Conservation (phyloP, 192 early-diverging fungal genomes). For the Coemansia sp. region DNA sequence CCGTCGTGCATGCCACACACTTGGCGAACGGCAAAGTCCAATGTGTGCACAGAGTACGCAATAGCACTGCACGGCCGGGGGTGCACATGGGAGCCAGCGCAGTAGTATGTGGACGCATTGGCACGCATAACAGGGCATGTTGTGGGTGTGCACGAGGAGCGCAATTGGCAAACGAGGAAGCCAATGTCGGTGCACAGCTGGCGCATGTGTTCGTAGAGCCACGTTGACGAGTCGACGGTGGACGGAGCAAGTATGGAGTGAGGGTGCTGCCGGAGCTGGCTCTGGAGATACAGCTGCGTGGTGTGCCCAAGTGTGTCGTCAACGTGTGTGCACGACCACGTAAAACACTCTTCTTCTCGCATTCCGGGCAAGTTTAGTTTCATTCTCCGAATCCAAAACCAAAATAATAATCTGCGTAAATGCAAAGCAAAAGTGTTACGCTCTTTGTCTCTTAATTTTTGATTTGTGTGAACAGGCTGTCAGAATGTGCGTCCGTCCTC, state of each 20-base stretch:
- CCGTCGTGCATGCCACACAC: conserved; percentile 59
- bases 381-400: not conserved
- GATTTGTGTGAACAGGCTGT: not conserved
- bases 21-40: conserved; percentile 82
- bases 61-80: conserved; percentile 81
- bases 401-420: not conserved
- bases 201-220: conserved; percentile 92
- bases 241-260: conserved; percentile 68
- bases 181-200: conserved; percentile 86
- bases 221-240: conserved; percentile 60
- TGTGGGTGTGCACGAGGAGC: conserved; percentile 71
- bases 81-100: conserved; percentile 78
- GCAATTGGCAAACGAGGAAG: conserved; percentile 68
- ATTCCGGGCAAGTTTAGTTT: conserved; percentile 32
- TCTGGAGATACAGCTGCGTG: conserved; percentile 79
- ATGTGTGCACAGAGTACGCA: conserved; percentile 89
- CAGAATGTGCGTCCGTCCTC: conserved; percentile 10
- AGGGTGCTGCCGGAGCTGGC: conserved; percentile 66
- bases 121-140: conserved; percentile 93
- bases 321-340: conserved; percentile 8
- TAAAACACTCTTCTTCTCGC: conserved; percentile 42
- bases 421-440: not conserved
- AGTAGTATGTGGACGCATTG: conserved; percentile 86
- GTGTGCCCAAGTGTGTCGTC: conserved; percentile 14
- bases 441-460: not conserved